phyloP scores from a whole-genome alignment of 768 basidiomycete species.

The Neoboletus brunneissimus region DNA sequence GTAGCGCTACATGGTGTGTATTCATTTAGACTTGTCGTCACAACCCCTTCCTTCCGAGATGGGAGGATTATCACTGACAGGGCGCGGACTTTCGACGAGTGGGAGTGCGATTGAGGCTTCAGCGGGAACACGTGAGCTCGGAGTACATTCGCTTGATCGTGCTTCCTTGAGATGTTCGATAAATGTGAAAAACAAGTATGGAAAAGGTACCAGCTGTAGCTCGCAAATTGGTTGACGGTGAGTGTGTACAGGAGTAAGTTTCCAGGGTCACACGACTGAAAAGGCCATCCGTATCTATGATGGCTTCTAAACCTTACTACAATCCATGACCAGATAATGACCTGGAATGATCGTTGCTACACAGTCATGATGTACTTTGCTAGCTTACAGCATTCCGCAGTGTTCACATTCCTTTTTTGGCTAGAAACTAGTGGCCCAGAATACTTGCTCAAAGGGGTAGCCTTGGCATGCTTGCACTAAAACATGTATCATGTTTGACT shows the following conservation, averaged over 20 bases:
- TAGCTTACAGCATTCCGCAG: not conserved
- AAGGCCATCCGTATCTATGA: not conserved
- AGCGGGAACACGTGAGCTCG: not conserved
- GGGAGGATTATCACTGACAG: not conserved
- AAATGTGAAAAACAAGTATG: not conserved
- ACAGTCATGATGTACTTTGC: not conserved
- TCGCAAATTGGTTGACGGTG: not conserved
- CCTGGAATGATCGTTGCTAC: not conserved
- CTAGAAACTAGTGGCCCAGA: not conserved
- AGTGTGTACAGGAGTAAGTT: not conserved
- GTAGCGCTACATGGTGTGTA: conserved; percentile 3
- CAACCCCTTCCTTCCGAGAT: not conserved
- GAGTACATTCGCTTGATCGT: not conserved
- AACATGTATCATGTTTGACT: too few relatives aligned
- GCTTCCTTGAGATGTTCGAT: not conserved
- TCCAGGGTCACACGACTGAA: not conserved
- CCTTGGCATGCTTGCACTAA: not conserved
- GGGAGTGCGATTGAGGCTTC: not conserved
- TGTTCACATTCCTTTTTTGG: not conserved
- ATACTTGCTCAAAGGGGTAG: not conserved
- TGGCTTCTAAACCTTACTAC: not conserved
- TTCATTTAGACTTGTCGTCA: not conserved
- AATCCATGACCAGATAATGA: too few relatives aligned
- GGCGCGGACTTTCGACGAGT: not conserved
- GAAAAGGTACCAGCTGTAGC: not conserved